phyloP scores from a whole-genome alignment of 2,329 filamentous ascomycete genomes.

The Nectriaceae sp. region DNA sequence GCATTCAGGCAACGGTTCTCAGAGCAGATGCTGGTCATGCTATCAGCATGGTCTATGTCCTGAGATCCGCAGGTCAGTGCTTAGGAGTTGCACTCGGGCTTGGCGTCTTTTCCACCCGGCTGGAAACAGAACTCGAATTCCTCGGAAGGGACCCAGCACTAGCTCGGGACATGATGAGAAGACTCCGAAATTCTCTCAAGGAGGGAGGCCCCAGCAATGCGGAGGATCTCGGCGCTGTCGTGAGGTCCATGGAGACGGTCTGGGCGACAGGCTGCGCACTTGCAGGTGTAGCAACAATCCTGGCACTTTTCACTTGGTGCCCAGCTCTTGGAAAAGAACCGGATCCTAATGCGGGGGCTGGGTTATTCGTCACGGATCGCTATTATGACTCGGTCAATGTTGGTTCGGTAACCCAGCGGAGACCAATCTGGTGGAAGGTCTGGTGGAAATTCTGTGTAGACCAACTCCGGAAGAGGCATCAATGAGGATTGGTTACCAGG shows the following conservation, averaged over 20 bases:
- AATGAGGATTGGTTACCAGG: too few relatives aligned
- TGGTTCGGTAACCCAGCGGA: too few relatives aligned
- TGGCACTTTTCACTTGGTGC: slow-evolving; percentile 22
- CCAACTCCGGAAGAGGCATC: too few relatives aligned
- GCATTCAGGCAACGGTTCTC: slow-evolving; percentile 56
- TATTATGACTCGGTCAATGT: too few relatives aligned
- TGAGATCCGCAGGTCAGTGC: slow-evolving; percentile 29
- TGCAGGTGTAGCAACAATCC: slow-evolving; percentile 17
- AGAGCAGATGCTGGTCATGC: slow-evolving; percentile 23
- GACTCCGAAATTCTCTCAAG: slow-evolving; percentile 22
- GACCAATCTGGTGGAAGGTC: too few relatives aligned
- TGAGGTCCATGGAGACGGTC: slow-evolving; percentile 14
- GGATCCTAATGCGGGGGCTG: too few relatives aligned
- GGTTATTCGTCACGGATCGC: too few relatives aligned
- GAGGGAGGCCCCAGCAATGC: slow-evolving; percentile 8
- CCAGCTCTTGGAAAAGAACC: slow-evolving; percentile 18
- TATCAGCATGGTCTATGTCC: slow-evolving; percentile 27
- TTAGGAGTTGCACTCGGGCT: slow-evolving; percentile 29
- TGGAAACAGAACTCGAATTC: slow-evolving; percentile 14
- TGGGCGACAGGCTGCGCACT: slow-evolving; percentile 24
- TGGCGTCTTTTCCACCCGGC: slow-evolving; percentile 26
- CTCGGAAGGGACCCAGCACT: slow-evolving; percentile 10
- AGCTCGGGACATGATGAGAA: slow-evolving; percentile 20
- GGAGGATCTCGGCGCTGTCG: slow-evolving; percentile 16
- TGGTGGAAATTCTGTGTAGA: too few relatives aligned